Evolutionary conservation across 176 grass and related monocot species (phyloP).

Genomic region (Rhipidocladum racemiflorum): DNA sequence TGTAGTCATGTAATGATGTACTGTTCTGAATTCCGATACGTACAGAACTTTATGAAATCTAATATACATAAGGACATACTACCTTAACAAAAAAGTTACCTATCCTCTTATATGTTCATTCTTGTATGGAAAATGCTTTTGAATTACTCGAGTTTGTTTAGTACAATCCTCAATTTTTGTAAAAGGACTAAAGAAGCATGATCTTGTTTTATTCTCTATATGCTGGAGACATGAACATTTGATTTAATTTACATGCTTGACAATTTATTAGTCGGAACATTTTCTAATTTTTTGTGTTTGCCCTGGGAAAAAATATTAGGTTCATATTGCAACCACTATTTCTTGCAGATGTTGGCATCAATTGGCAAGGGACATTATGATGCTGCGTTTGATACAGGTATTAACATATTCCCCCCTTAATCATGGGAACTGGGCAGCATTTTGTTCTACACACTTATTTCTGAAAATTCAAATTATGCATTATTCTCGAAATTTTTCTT

Average conservation of each 20-base stretch:
- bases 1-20: background rate
- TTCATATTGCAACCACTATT: conserved; percentile 94
- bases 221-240: background rate
- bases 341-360: conserved; percentile 88
- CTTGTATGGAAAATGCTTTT: conserved; percentile 15
- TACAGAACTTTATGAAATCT: conserved; percentile 4
- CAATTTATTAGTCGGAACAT: conserved; percentile 10
- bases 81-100: background rate
- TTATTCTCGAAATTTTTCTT: conserved; percentile 6
- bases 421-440: background rate
- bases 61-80: background rate
- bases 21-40: background rate
- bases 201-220: conserved; percentile 1
- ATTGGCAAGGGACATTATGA: conserved; percentile 82
- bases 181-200: background rate
- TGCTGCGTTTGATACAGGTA: conserved; percentile 78
- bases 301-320: conserved; percentile 49
- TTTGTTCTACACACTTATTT: conserved; percentile 16
- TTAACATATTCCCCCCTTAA: background rate
- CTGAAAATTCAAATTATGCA: conserved; percentile 5
- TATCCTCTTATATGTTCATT: background rate
- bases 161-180: conserved; percentile 3
- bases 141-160: conserved; percentile 12
- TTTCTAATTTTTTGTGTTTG: conserved; percentile 29
- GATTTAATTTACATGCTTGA: background rate